Base-by-base conservation (phyloP, 345 rosid genomes). In the Tarenaya hassleriana region DNA sequence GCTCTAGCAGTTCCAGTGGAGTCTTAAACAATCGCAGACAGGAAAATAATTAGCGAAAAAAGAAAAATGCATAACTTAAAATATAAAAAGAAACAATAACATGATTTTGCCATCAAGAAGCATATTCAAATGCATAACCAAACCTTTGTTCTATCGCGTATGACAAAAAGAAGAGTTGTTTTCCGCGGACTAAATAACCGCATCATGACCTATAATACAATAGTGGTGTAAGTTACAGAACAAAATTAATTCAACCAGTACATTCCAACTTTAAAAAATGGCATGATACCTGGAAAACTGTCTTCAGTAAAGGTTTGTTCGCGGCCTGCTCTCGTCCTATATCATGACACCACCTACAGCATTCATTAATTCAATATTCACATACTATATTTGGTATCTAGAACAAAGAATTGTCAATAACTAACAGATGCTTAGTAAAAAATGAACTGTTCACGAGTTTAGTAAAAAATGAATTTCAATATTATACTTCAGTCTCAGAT, bases 301-400 rank as follows among this genome's bases (percentile, higher is more conserved):
- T 90, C 74, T 81, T 90, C 48, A 90, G 60, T 65, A 90, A 84
- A 17, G 95, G 97, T 69, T 78, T 86, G 65, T 86, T 86, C 58
- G 97, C 78, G 63, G 95, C 97, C 45, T 83, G 91, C 73, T 83
- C 97, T 41, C 95, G 76, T 60, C 97, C 97, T 21, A 90, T 86
- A 65, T 86, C 95, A 62, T 83, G 87, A 75, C 90, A 86, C 95
- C 95, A 86, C 86, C 90, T 86, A 60, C 15, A 67, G 46, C 41
- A 62, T 56, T 51, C 50, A 58, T 44, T 32, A 48, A 49, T 16
- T 18, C 31, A 38, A 50, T 62, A 65, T 54, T 16, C 53, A 31
- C 46, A 27, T 32, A 47, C 45, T 10, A 46, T 37, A 33, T 20
- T 42, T 3, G 24, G 17, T 37, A n/a, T 18, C 9, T 10, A 27